A percentile compares a stretch with the other conserved stretches of the same genome.
Conservation (phyloP, 2,329 filamentous ascomycete species). For the Immersiporthe knoxdaviesiana region DNA sequence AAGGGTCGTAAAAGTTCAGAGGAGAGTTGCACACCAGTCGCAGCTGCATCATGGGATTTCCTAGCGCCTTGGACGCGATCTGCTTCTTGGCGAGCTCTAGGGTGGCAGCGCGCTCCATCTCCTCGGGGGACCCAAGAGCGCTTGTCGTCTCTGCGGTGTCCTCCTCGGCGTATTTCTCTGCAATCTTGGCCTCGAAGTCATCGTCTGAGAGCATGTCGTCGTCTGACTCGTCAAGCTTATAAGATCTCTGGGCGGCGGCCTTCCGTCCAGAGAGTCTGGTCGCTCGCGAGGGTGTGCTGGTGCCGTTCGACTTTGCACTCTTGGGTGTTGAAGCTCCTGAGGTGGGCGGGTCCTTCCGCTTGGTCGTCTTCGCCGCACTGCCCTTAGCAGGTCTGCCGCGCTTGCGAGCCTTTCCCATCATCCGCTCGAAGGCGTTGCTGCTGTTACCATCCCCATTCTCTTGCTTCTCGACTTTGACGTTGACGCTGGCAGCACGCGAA, state of each 20-base stretch:
- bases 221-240: conserved; percentile 60
- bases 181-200: conserved; percentile 80
- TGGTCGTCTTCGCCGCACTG: conserved; percentile 30
- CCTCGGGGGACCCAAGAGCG: conserved; percentile 54
- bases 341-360: conserved; percentile 43
- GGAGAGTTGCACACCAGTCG: conserved; percentile 91
- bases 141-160: conserved; percentile 41
- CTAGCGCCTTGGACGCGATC: conserved; percentile 87
- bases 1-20: conserved; percentile 96
- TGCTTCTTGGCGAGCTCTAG: conserved; percentile 83
- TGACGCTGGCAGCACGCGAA: conserved; percentile 45
- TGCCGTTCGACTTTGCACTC: conserved; percentile 73
- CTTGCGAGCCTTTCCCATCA: conserved; percentile 52
- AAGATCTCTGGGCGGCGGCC: conserved; percentile 46
- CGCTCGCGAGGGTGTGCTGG: conserved; percentile 69
- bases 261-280: conserved; percentile 56
- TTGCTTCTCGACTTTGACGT: conserved; percentile 30
- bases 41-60: conserved; percentile 90
- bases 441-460: conserved; percentile 44
- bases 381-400: conserved; percentile 34
- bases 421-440: conserved; percentile 57
- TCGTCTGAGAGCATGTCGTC: conserved; percentile 76
- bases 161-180: conserved; percentile 57
- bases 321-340: conserved; percentile 56
- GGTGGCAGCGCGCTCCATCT: conserved; percentile 66